phyloP scores from a whole-genome alignment of 139 green algal species.

The Astrephomene gubernaculifera region DNA sequence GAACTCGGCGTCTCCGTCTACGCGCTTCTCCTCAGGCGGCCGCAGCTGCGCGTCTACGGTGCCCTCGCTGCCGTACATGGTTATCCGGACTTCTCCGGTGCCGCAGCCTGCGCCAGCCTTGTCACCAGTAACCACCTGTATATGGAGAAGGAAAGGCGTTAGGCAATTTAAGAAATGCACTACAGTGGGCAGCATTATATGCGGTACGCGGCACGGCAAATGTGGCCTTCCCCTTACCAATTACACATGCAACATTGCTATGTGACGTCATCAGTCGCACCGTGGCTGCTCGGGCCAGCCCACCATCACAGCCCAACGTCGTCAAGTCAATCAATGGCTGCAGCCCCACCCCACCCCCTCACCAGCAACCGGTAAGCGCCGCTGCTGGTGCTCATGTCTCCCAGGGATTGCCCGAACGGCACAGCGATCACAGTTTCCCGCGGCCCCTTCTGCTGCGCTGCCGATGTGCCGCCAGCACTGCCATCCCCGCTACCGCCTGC shows the following conservation, averaged over 20 bases:
- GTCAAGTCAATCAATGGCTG: too few relatives aligned
- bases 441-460: neutral
- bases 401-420: constrained; percentile 19
- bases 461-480: neutral
- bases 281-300: too few relatives aligned
- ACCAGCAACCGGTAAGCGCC: constrained; percentile 37
- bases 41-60: constrained; percentile 26
- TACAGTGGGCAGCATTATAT: too few relatives aligned
- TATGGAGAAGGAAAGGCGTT: neutral
- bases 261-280: too few relatives aligned
- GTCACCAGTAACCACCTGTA: constrained; percentile 12
- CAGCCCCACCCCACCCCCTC: neutral
- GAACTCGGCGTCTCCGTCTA: neutral
- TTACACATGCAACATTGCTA: too few relatives aligned
- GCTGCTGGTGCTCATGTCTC: constrained; percentile 32
- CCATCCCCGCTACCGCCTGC: neutral
- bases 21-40: neutral
- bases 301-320: too few relatives aligned
- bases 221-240: too few relatives aligned
- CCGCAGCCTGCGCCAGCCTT: constrained; percentile 12
- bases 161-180: too few relatives aligned
- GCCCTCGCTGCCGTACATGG: constrained; percentile 36
- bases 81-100: constrained; percentile 11
- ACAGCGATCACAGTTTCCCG: constrained; percentile 1
- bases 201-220: too few relatives aligned